A percentile compares a stretch with the other conserved stretches of the same genome.
phyloP scores from a whole-genome alignment of 129 eudicot species.

The Flaveria trinervia region DNA sequence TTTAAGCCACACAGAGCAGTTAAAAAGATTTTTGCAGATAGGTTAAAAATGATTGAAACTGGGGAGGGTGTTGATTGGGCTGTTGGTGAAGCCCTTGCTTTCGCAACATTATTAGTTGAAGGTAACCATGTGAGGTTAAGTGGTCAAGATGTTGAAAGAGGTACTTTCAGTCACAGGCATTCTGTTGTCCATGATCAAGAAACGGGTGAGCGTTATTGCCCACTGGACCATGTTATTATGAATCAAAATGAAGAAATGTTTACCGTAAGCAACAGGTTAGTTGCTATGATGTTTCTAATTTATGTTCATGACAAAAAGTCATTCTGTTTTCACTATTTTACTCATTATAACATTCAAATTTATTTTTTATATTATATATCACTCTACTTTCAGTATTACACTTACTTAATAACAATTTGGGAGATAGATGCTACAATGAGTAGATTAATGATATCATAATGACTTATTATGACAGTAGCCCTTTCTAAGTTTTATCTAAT shows the following conservation, averaged over 20 bases:
- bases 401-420: not conserved
- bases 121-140: constrained; percentile 96
- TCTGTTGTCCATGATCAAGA: constrained; percentile 91
- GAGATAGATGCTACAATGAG: not conserved
- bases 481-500: not conserved
- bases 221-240: constrained; percentile 67
- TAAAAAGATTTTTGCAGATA: constrained; percentile 75
- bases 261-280: constrained; percentile 94
- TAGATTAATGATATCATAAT: not conserved
- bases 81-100: constrained; percentile 95
- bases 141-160: constrained; percentile 97
- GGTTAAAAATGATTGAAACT: constrained; percentile 50
- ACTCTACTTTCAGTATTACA: not conserved
- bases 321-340: not conserved
- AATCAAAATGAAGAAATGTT: constrained; percentile 92
- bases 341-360: not conserved
- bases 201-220: constrained; percentile 86
- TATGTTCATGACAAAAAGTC: not conserved
- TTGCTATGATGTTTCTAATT: constrained; percentile 4
- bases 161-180: constrained; percentile 96
- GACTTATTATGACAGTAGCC: not conserved
- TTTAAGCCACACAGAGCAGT: constrained; percentile 94
- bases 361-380: not conserved
- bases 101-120: constrained; percentile 87
- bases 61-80: constrained; percentile 96